These are phyloP conservation scores for Hemileccinum rubropunctum DNA, from an alignment of 768 basidiomycete genomes.

Conservation along the genomic window DNA sequence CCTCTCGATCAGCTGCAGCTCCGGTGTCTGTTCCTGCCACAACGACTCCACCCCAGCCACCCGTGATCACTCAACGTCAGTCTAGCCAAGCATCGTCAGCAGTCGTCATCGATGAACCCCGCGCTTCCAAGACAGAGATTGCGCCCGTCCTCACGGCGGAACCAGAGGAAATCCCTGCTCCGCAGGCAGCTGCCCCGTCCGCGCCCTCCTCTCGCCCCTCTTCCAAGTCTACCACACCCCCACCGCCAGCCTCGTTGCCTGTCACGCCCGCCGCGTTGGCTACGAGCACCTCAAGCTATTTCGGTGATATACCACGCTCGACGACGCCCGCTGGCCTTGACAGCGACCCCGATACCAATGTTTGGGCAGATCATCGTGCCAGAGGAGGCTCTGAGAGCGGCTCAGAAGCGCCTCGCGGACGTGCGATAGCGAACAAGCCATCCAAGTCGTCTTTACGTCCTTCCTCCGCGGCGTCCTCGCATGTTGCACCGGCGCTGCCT, in stretches of 20 bases:
- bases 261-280: slow-evolving; percentile 23
- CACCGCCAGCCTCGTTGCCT: slow-evolving; percentile 19
- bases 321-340: slow-evolving; percentile 23
- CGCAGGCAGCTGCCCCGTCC: slow-evolving; percentile 6
- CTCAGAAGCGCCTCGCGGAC: slow-evolving; percentile 21
- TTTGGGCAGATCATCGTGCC: slow-evolving; percentile 27
- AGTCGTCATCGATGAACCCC: slow-evolving; percentile 12
- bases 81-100: slow-evolving; percentile 2
- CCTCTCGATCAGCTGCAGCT: slow-evolving; percentile 17
- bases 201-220: slow-evolving; percentile 13
- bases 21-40: slow-evolving; percentile 16
- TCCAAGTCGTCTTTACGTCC: slow-evolving; percentile 27
- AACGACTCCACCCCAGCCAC: slow-evolving; percentile 10
- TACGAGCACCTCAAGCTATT: slow-evolving; percentile 13
- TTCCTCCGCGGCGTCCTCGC: slow-evolving; percentile 25
- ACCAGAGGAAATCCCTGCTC: slow-evolving; percentile 35
- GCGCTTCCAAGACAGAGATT: slow-evolving; percentile 36
- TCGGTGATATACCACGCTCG: slow-evolving; percentile 25
- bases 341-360: slow-evolving; percentile 21
- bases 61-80: slow-evolving; percentile 2
- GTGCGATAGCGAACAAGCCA: slow-evolving; percentile 12
- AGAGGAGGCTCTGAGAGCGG: slow-evolving; percentile 16
- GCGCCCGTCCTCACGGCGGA: slow-evolving; percentile 49
- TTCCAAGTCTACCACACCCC: slow-evolving; percentile 17
- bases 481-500: slow-evolving; percentile 8